Evolutionary conservation across 1,284 basidiomycete species (phyloP).

Genomic region (Bondarzewia mesenterica): DNA sequence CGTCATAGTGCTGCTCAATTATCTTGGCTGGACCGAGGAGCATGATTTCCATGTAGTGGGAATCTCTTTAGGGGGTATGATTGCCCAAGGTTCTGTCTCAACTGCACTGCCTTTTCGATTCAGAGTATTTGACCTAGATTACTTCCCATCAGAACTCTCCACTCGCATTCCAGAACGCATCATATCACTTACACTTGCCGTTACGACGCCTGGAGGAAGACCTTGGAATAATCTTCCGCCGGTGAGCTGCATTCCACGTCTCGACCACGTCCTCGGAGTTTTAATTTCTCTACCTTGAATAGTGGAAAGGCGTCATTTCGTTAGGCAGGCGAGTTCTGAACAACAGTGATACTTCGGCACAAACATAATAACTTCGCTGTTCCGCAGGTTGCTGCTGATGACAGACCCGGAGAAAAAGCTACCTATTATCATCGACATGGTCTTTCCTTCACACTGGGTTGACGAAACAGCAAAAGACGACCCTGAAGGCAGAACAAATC

Average conservation of each 20-base stretch:
- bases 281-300: neutral
- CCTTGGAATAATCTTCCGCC: slow-evolving; percentile 53
- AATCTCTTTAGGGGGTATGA: slow-evolving; percentile 82
- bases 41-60: slow-evolving; percentile 70
- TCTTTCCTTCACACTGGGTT: slow-evolving; percentile 57
- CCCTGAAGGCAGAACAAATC: slow-evolving; percentile 50
- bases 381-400: slow-evolving; percentile 33
- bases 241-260: slow-evolving; percentile 26
- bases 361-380: neutral
- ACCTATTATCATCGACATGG: slow-evolving; percentile 47
- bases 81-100: slow-evolving; percentile 58
- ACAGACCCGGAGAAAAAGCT: slow-evolving; percentile 43
- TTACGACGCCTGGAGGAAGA: slow-evolving; percentile 62
- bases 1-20: slow-evolving; percentile 58
- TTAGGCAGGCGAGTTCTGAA: slow-evolving; percentile 16
- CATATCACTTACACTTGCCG: slow-evolving; percentile 55
- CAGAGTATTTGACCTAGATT: no score
- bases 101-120: no score
- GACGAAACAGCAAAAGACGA: slow-evolving; percentile 42
- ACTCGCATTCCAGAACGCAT: slow-evolving; percentile 60
- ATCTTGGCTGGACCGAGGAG: slow-evolving; percentile 63
- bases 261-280: neutral
- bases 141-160: slow-evolving; percentile 44
- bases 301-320: slow-evolving; percentile 39
- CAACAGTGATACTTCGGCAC: slow-evolving; percentile 1